These are phyloP conservation scores for Rosa hybrid DNA, from an alignment of 331 rosid species.

Conservation along the genomic window DNA sequence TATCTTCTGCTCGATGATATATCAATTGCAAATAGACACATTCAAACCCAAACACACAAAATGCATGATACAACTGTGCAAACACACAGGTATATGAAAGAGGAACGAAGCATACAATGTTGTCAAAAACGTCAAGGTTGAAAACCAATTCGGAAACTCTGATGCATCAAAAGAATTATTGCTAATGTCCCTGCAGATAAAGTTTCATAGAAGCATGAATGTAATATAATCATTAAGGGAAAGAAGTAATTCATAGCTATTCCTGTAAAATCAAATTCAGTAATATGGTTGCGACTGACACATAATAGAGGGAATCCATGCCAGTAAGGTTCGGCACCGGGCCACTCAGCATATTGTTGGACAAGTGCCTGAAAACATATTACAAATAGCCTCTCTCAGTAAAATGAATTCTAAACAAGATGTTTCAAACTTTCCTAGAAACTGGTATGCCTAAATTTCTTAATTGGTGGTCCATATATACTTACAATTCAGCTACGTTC, in stretches of 20 bases:
- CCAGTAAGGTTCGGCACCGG: slow-evolving; percentile 48
- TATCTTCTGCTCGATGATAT: no score
- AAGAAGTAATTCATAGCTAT: not conserved
- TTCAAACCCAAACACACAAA: not conserved
- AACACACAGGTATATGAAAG: not conserved
- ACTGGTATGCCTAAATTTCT: not conserved
- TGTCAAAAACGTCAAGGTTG: slow-evolving; percentile 40
- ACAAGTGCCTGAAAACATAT: slow-evolving; percentile 46
- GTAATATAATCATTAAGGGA: no score
- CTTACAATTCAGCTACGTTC: slow-evolving; percentile 50
- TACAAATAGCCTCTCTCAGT: not conserved
- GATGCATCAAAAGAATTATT: slow-evolving; percentile 52
- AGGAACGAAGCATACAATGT: slow-evolving; percentile 57
- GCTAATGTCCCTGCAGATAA: slow-evolving; percentile 67
- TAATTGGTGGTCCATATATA: not conserved
- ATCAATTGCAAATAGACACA: no score
- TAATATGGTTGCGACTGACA: slow-evolving; percentile 40
- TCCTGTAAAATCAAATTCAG: not conserved
- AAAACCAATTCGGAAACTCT: slow-evolving; percentile 50
- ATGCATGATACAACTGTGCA: not conserved
- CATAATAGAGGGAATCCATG: slow-evolving; percentile 42
- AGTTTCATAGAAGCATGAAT: not conserved
- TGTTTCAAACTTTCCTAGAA: not conserved
- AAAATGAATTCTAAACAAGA: no score
- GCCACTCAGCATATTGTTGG: slow-evolving; percentile 58